These are phyloP conservation scores for Arachis hypogaea DNA, from an alignment of 306 rosid species.

Conservation along the genomic window DNA sequence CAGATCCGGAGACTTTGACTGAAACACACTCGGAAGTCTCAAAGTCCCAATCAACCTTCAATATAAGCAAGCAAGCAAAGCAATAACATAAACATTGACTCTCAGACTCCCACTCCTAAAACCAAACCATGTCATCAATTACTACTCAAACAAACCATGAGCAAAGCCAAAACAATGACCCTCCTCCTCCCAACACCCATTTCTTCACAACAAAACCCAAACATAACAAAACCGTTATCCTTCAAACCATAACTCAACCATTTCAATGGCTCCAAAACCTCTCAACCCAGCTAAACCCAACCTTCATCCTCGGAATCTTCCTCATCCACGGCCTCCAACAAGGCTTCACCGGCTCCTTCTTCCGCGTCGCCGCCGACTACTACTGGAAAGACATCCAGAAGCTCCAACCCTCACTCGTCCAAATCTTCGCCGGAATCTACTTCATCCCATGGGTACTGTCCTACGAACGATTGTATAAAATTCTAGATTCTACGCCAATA, in stretches of 20 bases:
- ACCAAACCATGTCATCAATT: background rate
- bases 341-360: constrained; percentile 64
- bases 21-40: no score
- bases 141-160: background rate
- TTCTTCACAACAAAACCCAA: background rate
- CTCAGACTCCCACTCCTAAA: background rate
- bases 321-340: constrained; percentile 64
- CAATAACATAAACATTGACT: no score
- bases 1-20: no score
- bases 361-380: constrained; percentile 64
- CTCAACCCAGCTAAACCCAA: constrained; percentile 46
- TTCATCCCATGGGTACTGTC: constrained; percentile 62
- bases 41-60: no score
- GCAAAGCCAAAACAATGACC: background rate
- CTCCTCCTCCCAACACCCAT: constrained; percentile 8
- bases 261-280: constrained; percentile 59
- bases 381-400: constrained; percentile 84
- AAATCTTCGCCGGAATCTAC: constrained; percentile 59
- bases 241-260: constrained; percentile 39
- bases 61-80: no score
- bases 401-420: constrained; percentile 63
- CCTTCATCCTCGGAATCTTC: constrained; percentile 54
- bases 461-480: no score
- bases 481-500: no score
- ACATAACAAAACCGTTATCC: background rate